Conservation (phyloP, 208 protist species). For the Leptomonas seymouri region DNA sequence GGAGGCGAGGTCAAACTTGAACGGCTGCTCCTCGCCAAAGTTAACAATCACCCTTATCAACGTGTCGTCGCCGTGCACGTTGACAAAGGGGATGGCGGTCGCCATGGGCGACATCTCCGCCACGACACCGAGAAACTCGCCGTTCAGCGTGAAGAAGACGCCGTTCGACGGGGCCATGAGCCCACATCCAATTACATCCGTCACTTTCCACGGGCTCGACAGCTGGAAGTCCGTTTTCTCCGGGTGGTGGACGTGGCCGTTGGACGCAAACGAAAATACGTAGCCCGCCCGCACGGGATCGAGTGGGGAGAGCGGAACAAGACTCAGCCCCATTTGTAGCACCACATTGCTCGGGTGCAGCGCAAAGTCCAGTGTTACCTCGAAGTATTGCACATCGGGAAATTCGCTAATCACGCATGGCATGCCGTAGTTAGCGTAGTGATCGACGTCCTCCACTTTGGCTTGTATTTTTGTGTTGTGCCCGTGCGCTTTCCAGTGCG, state of each 20-base stretch:
- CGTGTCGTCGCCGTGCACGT: slow-evolving; percentile 45
- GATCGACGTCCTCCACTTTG: slow-evolving; percentile 47
- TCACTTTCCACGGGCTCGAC: slow-evolving; percentile 58
- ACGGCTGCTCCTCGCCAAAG: slow-evolving; percentile 82
- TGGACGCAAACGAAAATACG: slow-evolving; percentile 54
- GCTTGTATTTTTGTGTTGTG: slow-evolving; percentile 32
- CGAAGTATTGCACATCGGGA: slow-evolving; percentile 88
- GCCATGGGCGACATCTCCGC: slow-evolving; percentile 44
- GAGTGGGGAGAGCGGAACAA: slow-evolving; percentile 45
- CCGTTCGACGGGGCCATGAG: slow-evolving; percentile 72
- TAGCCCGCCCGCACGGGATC: slow-evolving; percentile 44
- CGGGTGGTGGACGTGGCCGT: slow-evolving; percentile 46
- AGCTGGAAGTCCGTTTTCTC: slow-evolving; percentile 42
- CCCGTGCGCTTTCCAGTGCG: slow-evolving; percentile 73
- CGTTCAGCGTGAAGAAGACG: slow-evolving; percentile 91
- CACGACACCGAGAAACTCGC: slow-evolving; percentile 83
- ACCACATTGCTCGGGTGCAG: slow-evolving; percentile 42
- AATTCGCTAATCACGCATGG: slow-evolving; percentile 72
- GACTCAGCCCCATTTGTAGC: slow-evolving; percentile 69
- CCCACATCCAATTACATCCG: slow-evolving; percentile 88
- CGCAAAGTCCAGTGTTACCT: slow-evolving; percentile 73
- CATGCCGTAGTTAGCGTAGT: slow-evolving; percentile 70
- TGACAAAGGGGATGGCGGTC: slow-evolving; percentile 74
- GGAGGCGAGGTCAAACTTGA: slow-evolving; percentile 80
- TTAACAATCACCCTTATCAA: slow-evolving; percentile 89